Conservation (phyloP, 2,329 filamentous ascomycete genomes). For the Sarocladium strictum region DNA sequence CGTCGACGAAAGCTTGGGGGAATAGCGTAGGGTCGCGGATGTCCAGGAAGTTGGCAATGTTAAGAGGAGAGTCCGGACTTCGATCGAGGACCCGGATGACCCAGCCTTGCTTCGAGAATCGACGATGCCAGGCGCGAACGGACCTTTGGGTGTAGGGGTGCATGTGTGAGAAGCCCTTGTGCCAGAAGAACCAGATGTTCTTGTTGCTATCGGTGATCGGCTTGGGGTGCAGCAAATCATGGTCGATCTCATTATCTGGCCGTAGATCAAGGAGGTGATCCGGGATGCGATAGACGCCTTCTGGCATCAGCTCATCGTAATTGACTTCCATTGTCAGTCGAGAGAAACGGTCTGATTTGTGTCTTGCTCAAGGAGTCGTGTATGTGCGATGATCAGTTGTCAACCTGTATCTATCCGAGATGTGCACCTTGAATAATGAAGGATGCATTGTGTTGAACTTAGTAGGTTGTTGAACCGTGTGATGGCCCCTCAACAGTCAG, state of each 20-base stretch:
- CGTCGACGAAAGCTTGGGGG: conserved; percentile 43
- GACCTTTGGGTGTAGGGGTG: conserved; percentile 47
- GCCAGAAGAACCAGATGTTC: conserved; percentile 56
- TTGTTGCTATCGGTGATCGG: conserved; percentile 35
- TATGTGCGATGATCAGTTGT: too few relatives aligned
- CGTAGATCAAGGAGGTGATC: conserved; percentile 35
- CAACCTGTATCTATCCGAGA: too few relatives aligned
- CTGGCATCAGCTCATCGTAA: conserved; percentile 11
- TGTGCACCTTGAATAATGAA: too few relatives aligned
- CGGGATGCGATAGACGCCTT: conserved; percentile 35
- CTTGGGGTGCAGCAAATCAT: conserved; percentile 31
- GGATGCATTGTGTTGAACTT: too few relatives aligned
- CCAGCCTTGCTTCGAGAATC: conserved; percentile 47
- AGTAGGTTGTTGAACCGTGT: too few relatives aligned
- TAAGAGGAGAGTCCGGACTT: conserved; percentile 34
- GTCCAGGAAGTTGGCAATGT: conserved; percentile 44
- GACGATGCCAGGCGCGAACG: conserved; percentile 46
- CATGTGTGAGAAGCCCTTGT: conserved; percentile 41
- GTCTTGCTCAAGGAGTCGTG: too few relatives aligned
- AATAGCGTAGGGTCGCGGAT: conserved; percentile 35
- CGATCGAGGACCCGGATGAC: conserved; percentile 44
- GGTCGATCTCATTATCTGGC: conserved; percentile 38
- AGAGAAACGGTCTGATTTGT: too few relatives aligned
- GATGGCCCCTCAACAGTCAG: too few relatives aligned
- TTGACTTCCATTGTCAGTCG: conserved; percentile 2